Percentiles rank a stretch among this genome's conserved stretches.
phyloP scores from a whole-genome alignment of 1,139 yeast genomes.

The Candida sp. region DNA sequence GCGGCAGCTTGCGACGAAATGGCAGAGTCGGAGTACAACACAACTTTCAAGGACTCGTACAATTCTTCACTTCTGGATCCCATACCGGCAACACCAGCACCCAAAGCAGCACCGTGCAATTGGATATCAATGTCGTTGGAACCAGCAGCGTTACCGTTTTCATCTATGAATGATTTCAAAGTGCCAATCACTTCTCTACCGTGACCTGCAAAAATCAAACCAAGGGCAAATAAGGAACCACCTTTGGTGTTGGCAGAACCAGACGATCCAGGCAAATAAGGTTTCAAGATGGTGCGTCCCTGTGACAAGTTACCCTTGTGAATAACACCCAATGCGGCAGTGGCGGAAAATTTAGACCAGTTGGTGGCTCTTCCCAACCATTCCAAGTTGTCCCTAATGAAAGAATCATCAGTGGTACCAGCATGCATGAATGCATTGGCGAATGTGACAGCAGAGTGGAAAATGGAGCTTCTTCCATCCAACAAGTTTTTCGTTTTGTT shows the following conservation, averaged over 20 bases:
- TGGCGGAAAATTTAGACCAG: slow-evolving; percentile 98
- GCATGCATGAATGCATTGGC: slow-evolving; percentile 96
- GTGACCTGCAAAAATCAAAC: slow-evolving; percentile 95
- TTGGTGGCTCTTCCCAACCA: slow-evolving; percentile 98
- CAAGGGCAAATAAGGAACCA: slow-evolving; percentile 93
- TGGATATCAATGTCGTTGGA: slow-evolving; percentile 83
- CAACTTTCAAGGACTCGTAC: slow-evolving; percentile 84
- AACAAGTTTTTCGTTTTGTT: slow-evolving; percentile 80
- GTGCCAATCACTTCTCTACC: slow-evolving; percentile 89
- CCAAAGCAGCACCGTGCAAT: slow-evolving; percentile 95
- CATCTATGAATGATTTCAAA: slow-evolving; percentile 74
- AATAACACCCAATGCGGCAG: slow-evolving; percentile 98
- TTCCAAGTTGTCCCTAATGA: slow-evolving; percentile 88
- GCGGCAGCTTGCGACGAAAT: slow-evolving; percentile 98
- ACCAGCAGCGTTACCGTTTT: slow-evolving; percentile 68
- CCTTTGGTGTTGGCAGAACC: slow-evolving; percentile 92
- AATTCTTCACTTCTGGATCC: slow-evolving; percentile 77
- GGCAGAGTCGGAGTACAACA: slow-evolving; percentile 90
- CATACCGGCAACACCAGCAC: slow-evolving; percentile 98
- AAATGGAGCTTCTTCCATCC: slow-evolving; percentile 93
- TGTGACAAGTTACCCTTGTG: slow-evolving; percentile 95
- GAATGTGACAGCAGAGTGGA: slow-evolving; percentile 96
- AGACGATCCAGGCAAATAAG: slow-evolving; percentile 87
- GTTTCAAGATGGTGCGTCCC: slow-evolving; percentile 86
- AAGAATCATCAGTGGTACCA: slow-evolving; percentile 96